A percentile compares a stretch with the other conserved stretches of the same genome.
phyloP scores from a whole-genome alignment of 2,329 filamentous ascomycete genomes.

The Claviceps sp. region DNA sequence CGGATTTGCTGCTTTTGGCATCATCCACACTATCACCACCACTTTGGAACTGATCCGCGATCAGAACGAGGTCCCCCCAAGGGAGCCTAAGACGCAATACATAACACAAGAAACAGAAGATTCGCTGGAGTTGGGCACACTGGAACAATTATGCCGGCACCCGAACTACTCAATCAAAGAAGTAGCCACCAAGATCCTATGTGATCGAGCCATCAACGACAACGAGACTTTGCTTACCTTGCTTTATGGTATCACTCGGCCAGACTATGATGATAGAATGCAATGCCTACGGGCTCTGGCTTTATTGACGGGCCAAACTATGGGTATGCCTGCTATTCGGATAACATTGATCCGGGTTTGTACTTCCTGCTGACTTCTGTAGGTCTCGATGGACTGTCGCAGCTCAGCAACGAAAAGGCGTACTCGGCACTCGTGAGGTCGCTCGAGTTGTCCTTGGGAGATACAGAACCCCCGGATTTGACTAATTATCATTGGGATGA shows the following conservation, averaged over 20 bases:
- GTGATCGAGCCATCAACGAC: slow-evolving; percentile 47
- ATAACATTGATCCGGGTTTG: neutral
- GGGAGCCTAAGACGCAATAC: slow-evolving; percentile 54
- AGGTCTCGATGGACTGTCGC: slow-evolving; percentile 26
- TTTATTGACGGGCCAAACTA: slow-evolving; percentile 33
- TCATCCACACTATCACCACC: slow-evolving; percentile 42
- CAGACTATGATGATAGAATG: slow-evolving; percentile 46
- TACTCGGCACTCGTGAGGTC: slow-evolving; percentile 47
- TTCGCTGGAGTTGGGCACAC: slow-evolving; percentile 49
- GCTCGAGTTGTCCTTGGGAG: slow-evolving; percentile 40
- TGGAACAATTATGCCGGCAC: slow-evolving; percentile 54
- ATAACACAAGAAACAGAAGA: slow-evolving; percentile 67
- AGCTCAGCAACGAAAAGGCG: slow-evolving; percentile 35
- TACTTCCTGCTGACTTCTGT: slow-evolving; percentile 8
- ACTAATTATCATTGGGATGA: slow-evolving; percentile 47
- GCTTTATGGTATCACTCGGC: slow-evolving; percentile 43
- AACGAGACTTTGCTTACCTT: slow-evolving; percentile 33
- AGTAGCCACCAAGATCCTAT: slow-evolving; percentile 47
- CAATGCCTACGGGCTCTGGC: slow-evolving; percentile 41
- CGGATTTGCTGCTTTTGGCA: slow-evolving; percentile 43
- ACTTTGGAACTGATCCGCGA: slow-evolving; percentile 47
- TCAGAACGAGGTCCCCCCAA: slow-evolving; percentile 51
- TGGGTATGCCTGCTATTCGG: slow-evolving; percentile 11
- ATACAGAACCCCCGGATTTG: slow-evolving; percentile 36
- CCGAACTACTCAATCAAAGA: slow-evolving; percentile 62